A percentile compares a stretch with the other conserved stretches of the same genome.
These are phyloP conservation scores for Penicillium sp. DNA, from an alignment of 2,329 filamentous ascomycete genomes.

Conservation along the genomic window DNA sequence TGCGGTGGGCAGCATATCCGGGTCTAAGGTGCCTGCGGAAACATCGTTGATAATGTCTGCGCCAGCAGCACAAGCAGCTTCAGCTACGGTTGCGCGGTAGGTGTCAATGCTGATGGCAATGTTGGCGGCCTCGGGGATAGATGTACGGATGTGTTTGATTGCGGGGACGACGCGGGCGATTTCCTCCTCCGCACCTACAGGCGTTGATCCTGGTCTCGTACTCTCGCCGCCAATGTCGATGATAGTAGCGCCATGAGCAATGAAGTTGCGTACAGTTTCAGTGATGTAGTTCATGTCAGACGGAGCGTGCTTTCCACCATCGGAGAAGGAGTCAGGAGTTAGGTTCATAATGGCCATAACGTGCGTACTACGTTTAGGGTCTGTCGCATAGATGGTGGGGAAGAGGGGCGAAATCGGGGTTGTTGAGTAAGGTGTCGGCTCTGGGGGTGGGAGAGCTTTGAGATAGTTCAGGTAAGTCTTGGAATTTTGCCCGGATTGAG, in stretches of 20 bases:
- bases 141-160: constrained; percentile 71
- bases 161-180: constrained; percentile 75
- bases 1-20: constrained; percentile 79
- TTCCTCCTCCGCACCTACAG: constrained; percentile 75
- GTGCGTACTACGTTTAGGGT: constrained; percentile 64
- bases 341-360: constrained; percentile 95
- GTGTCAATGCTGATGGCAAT: constrained; percentile 90
- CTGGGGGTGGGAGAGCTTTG: constrained; percentile 37
- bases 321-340: constrained; percentile 96
- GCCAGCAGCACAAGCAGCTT: constrained; percentile 73
- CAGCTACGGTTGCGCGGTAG: constrained; percentile 82
- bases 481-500: constrained; percentile 30
- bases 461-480: constrained; percentile 42
- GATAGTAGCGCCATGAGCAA: constrained; percentile 75
- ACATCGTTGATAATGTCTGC: constrained; percentile 96
- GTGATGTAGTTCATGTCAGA: constrained; percentile 56
- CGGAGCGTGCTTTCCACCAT: constrained; percentile 70
- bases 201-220: constrained; percentile 74
- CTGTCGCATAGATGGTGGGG: constrained; percentile 62
- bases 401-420: constrained; percentile 43
- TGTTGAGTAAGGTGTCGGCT: constrained; percentile 43
- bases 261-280: constrained; percentile 63
- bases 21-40: constrained; percentile 78
- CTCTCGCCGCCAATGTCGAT: constrained; percentile 94
- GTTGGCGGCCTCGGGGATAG: constrained; percentile 63